phyloP scores from a whole-genome alignment of 1,139 yeast species.

The Geotrichum citri-aurantii region DNA sequence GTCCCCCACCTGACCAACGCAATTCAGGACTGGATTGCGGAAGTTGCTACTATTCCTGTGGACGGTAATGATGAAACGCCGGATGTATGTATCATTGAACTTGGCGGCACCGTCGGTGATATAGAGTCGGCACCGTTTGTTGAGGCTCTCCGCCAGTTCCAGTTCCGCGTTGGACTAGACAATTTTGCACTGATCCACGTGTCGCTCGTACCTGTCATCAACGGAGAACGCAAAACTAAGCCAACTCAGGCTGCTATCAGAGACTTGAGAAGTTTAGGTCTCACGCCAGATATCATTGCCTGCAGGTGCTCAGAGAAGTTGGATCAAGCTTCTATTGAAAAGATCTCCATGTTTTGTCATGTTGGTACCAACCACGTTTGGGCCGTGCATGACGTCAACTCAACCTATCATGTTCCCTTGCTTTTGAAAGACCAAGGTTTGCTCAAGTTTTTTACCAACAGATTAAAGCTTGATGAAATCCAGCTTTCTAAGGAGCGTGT shows the following conservation, averaged over 20 bases:
- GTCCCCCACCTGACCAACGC: slow-evolving; percentile 97
- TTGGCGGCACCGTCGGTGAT: slow-evolving; percentile 99
- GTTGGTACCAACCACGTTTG: slow-evolving; percentile 96
- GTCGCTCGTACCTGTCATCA: slow-evolving; percentile 93
- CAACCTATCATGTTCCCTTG: slow-evolving; percentile 95
- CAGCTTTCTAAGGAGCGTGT: slow-evolving; percentile 48
- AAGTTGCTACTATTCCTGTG: slow-evolving; percentile 85
- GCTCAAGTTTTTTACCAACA: slow-evolving; percentile 64
- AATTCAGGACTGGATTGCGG: slow-evolving; percentile 97
- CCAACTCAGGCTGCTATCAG: slow-evolving; percentile 99
- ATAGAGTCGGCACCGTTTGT: slow-evolving; percentile 98
- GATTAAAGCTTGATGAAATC: slow-evolving; percentile 56
- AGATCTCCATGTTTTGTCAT: slow-evolving; percentile 98
- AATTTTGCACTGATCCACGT: slow-evolving; percentile 96
- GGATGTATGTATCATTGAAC: slow-evolving; percentile 91
- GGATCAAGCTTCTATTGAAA: slow-evolving; percentile 78
- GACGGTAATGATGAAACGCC: slow-evolving; percentile 80
- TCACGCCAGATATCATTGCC: slow-evolving; percentile 94
- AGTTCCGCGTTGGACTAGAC: slow-evolving; percentile 89
- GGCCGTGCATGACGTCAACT: slow-evolving; percentile 94
- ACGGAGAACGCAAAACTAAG: slow-evolving; percentile 97
- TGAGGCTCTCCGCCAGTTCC: slow-evolving; percentile 97
- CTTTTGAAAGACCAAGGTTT: slow-evolving; percentile 81
- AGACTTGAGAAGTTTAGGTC: slow-evolving; percentile 90
- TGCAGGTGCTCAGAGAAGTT: slow-evolving; percentile 88